Percentiles rank a stretch among this genome's conserved stretches.
Conservation (phyloP, 495 filamentous ascomycete species). For the Cryomyces antarcticus region DNA sequence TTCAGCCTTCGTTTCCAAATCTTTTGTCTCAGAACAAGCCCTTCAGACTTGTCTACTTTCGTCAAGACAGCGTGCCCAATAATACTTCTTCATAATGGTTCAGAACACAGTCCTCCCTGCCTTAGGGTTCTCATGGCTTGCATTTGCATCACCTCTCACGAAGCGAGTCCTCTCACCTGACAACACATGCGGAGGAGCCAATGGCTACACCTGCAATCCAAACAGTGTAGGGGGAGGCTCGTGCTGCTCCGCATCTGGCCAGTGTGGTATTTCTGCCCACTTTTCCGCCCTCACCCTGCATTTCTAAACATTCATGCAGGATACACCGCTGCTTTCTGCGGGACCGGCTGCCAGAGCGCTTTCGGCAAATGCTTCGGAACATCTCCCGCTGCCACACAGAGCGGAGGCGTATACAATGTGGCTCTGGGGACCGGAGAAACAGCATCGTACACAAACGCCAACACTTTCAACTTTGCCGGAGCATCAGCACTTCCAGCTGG, state of each 20-base stretch:
- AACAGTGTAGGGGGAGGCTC: background rate
- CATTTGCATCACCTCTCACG: too few relatives aligned
- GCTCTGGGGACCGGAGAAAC: background rate
- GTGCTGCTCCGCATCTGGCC: background rate
- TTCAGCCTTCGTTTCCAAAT: too few relatives aligned
- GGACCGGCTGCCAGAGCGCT: background rate
- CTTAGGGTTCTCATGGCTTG: too few relatives aligned
- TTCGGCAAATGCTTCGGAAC: background rate
- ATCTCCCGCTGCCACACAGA: background rate
- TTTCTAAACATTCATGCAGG: background rate
- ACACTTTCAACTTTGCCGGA: background rate
- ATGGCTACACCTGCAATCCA: background rate
- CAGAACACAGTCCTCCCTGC: too few relatives aligned
- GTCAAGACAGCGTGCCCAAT: too few relatives aligned
- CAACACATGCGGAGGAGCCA: background rate
- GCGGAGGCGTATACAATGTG: background rate
- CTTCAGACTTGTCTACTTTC: too few relatives aligned
- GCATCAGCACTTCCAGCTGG: background rate
- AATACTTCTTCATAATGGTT: too few relatives aligned
- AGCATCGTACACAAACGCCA: background rate
- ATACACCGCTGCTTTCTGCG: background rate
- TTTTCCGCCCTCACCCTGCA: too few relatives aligned
- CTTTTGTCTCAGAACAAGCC: too few relatives aligned
- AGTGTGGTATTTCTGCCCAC: background rate
- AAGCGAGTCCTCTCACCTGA: background rate